phyloP scores from a whole-genome alignment of 352 stramenopile species.

The Saprolegnia parasitica region DNA sequence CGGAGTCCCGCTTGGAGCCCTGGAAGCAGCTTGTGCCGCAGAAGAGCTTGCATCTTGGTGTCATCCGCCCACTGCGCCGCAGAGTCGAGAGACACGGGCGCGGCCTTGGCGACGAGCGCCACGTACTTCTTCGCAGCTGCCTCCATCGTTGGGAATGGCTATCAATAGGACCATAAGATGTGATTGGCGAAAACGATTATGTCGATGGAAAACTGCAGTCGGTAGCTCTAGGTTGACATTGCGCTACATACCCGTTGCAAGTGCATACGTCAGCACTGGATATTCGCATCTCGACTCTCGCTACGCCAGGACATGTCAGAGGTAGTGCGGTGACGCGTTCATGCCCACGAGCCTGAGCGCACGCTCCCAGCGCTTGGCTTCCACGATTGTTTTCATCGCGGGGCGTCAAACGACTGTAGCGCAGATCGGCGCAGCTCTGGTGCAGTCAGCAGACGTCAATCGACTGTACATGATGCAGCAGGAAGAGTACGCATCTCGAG shows the following conservation, averaged over 20 bases:
- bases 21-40: not conserved
- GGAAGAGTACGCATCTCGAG: conserved; percentile 33
- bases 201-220: no score
- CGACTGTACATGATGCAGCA: no score
- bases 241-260: no score
- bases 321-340: no score
- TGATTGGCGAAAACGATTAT: not conserved
- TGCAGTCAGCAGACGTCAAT: no score
- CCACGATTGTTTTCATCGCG: conserved; percentile 43
- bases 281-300: no score
- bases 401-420: conserved; percentile 46
- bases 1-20: not conserved
- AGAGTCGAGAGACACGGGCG: not conserved
- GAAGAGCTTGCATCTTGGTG: not conserved
- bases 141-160: not conserved
- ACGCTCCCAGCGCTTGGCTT: conserved; percentile 38
- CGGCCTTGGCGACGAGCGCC: not conserved
- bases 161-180: not conserved
- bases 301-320: no score
- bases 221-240: no score
- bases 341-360: conserved; percentile 50
- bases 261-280: no score
- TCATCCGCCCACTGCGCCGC: not conserved
- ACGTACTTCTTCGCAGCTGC: not conserved
- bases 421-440: conserved; percentile 41